Conservation (phyloP, 805 yeast species). For the Ogataea wickerhamii region DNA sequence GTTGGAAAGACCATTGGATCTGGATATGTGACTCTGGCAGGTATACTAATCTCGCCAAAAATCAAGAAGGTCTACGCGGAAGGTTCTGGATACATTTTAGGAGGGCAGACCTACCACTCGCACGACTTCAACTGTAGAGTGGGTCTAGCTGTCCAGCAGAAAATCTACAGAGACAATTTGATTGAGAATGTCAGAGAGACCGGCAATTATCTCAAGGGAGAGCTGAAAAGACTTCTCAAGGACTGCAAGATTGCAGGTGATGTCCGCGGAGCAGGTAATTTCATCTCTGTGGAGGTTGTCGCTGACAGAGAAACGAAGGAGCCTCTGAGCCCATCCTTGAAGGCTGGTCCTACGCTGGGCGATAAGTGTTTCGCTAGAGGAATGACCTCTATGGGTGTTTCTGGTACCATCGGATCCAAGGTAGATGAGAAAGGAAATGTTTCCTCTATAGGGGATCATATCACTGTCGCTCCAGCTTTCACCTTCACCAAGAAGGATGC, state of each 20-base stretch:
- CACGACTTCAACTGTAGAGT: slow-evolving; percentile 46
- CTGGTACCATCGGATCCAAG: slow-evolving; percentile 35
- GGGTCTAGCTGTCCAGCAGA: slow-evolving; percentile 44
- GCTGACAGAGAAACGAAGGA: slow-evolving; percentile 50
- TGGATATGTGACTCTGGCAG: slow-evolving; percentile 49
- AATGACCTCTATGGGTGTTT: slow-evolving; percentile 43
- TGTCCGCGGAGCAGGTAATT: slow-evolving; percentile 61
- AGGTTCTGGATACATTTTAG: slow-evolving; percentile 40
- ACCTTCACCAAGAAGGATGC: slow-evolving; percentile 41
- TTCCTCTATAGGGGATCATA: slow-evolving; percentile 38
- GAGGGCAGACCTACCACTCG: slow-evolving; percentile 51
- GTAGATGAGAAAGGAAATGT: slow-evolving; percentile 29
- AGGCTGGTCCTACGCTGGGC: slow-evolving; percentile 35
- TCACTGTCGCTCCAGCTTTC: slow-evolving; percentile 47
- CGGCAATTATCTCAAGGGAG: slow-evolving; percentile 42
- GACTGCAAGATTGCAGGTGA: slow-evolving; percentile 47
- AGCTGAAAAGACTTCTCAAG: slow-evolving; percentile 34
- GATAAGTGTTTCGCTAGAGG: slow-evolving; percentile 42
- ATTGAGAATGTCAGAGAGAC: slow-evolving; percentile 41
- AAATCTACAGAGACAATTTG: slow-evolving; percentile 31
- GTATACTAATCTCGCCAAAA: slow-evolving; percentile 40
- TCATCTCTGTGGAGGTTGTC: slow-evolving; percentile 56
- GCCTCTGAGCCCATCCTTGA: slow-evolving; percentile 37
- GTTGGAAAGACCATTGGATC: slow-evolving; percentile 49
- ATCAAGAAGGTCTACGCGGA: slow-evolving; percentile 35